These are phyloP conservation scores for Beauveria sp. DNA, from an alignment of 2,329 filamentous ascomycete genomes.

Conservation along the genomic window DNA sequence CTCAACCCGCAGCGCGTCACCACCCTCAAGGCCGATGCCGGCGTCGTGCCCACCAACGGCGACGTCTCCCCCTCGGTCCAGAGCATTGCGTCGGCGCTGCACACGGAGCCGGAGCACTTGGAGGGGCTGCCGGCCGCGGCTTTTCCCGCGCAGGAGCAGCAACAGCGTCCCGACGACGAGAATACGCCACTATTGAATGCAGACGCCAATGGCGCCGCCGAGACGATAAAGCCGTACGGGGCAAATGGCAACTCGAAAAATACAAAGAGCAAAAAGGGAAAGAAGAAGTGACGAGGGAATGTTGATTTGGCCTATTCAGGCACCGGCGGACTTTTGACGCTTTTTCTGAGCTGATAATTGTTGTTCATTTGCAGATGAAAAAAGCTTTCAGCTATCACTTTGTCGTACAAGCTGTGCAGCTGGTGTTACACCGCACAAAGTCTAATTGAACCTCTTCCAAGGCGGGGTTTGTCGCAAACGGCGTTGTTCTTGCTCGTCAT, in stretches of 20 bases:
- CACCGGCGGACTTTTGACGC: too few species aligned
- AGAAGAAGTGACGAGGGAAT: conserved; percentile 24
- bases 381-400: not conserved
- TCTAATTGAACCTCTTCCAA: not conserved
- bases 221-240: conserved; percentile 12
- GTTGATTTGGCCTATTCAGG: too few species aligned
- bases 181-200: conserved; percentile 24
- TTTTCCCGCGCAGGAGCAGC: not conserved
- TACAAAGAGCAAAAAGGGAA: conserved; percentile 25
- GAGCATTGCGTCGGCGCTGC: not conserved
- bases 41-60: not conserved
- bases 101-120: conserved; percentile 2
- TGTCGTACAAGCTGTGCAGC: not conserved
- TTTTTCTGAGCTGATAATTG: not conserved
- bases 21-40: conserved; percentile 12
- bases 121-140: conserved; percentile 15
- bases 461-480: not conserved
- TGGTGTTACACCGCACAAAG: not conserved
- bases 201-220: conserved; percentile 19
- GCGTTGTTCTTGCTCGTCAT: not conserved
- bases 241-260: conserved; percentile 8
- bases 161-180: conserved; percentile 17
- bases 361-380: not conserved
- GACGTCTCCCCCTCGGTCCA: not conserved
- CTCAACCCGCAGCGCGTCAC: conserved; percentile 17